Base-by-base conservation (phyloP, 2,329 filamentous ascomycete genomes). In the Plenodomus lindquistii region DNA sequence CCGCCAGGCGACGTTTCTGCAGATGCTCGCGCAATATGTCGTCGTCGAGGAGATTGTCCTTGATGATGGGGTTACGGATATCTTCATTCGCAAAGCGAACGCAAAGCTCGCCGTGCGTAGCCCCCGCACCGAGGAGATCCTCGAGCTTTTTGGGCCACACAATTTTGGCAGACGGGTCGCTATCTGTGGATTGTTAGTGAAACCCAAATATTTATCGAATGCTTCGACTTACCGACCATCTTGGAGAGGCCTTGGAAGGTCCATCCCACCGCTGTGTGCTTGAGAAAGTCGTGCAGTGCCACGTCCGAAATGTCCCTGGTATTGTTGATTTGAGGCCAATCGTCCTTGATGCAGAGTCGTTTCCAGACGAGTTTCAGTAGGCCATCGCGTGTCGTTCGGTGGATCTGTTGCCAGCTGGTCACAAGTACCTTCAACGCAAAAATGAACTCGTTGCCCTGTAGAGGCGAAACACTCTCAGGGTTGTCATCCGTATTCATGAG, bases 241-340 rank as follows among this genome's bases (percentile, higher is more conserved):
- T 81, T 79, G 56, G 86, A 79, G 59, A 89, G 83, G 40, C 83
- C 79, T 51, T 79, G 81, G 44, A 91, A 76, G 39, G 89, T 87
- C 58, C 77, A 78, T 66, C 85, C 92, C 4, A 91, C 77, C 21
- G 85, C 79, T 3, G 91, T 96, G 18, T 62, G 46, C 13, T 62
- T 55, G 13, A 95, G 73, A 16, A 82, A 77, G 21, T 81, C 78
- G 44, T 85, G 77, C 21, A 91, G 82, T 53, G 88, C 81, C 2
- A 77, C 74, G 63, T 96, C 91, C 47, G 85, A 84, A 66, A 89
- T 87, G 50, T 87, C 79, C 40, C 86, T 84, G 0, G 88, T 93
- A 57, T 89, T 85, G 65, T 94, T 93, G 66, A 95, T 82, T 49
- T 77, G 79, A 20, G 81, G 77, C 94, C 94, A 99, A 66, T 97